Evolutionary conservation across 1,139 yeast species (phyloP), one percentile per base, ranked within the genome.

Genomic region (Protomyces pachydermus): DNA sequence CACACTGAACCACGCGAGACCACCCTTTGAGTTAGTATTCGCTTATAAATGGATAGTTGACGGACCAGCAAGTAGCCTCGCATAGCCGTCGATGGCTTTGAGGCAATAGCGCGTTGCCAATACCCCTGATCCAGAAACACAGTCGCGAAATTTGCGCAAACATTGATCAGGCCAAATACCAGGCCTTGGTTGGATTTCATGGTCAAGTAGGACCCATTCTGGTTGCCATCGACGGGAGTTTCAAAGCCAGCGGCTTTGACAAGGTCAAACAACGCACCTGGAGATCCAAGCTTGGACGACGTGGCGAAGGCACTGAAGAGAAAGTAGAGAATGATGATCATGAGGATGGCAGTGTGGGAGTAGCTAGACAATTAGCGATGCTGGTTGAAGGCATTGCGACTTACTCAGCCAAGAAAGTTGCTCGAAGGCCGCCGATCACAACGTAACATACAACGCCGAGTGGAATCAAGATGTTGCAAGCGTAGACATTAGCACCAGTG

Each of bases 121-220:
- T 23, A 39, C 3, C 9, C 32, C 28, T 39, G 34, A 20, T 25
- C 10, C 52, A 23, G 14, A 18, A 57, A 62, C 16, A 63, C 66
- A 4, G 66, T 61, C 18, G 55, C 68, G 42, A 70, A 68, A 3
- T 74, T 73, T 8, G 67, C 64, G 48, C 66, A 57, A 9, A 63
- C 34, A 46, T 54, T 45, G 39, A 63, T 74, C 32, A 77, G 71
- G 6, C 77, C 74, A 67, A 76, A 77, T 8, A 78, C 71, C 0
- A 76, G 80, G 42, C 81, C 81, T 64, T 73, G 74, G 54, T 74
- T 73, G 2, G 84, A 80, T 62, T 78, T 74, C 70, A 81, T 79
- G 1, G 84, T 81, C 55, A 81, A 68, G 57, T 74, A 79, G 2
- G 82, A 77, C 1, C 84, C 84, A 16, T 77, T 76, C 45, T 74